Base-by-base conservation (phyloP, 192 early-diverging fungal species). In the Coemansia sp. region DNA sequence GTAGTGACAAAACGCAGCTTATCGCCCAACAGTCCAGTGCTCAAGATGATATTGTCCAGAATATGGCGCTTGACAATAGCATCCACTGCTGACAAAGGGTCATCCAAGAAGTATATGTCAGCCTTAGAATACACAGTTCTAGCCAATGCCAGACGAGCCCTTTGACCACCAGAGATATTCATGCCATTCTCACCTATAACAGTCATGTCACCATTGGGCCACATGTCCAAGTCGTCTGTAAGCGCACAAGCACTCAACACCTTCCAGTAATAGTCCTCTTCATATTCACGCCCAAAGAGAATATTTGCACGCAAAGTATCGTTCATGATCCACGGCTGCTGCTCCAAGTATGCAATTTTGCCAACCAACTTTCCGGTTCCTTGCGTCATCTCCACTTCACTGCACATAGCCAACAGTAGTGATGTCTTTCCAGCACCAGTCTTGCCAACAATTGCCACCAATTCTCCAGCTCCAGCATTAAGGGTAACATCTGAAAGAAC, bases 271-370 rank as follows among this genome's bases (percentile, higher is more conserved):
- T 70, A 78, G 49, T 71, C 63, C 13, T 70, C 67, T 49, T 96
- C 87, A 46, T 82, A 89, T 1, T 74, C 60, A 11, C 82, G 86
- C 0, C 94, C 93, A 82, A 96, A 94, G 33, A 94, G 47, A 81
- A 96, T 90, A 70, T 96, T 96, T 11, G 89, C 89, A 27, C 89
- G 85, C 18, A 95, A 73, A 0, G 92, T 90, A 46, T 72, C 73
- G 60, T 84, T 78, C 70, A 78, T 75, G n/a, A 83, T 78, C 68
- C 68, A 76, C 29, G 67, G 67, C 46, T 42, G 44, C 51, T 84
- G 81, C 64, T 70, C 71, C 15, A 76, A 11, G 20, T 75, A 73
- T 2, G 73, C 81, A 31, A 84, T 64, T 3, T 36, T 46, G 1
- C 81, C 81, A 44, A 31, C 22, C 11, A 72, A 67, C 1, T 59